Evolutionary conservation across 768 basidiomycete species (phyloP), one percentile per base, ranked within the genome.

Genomic region (Lactarius indigo): DNA sequence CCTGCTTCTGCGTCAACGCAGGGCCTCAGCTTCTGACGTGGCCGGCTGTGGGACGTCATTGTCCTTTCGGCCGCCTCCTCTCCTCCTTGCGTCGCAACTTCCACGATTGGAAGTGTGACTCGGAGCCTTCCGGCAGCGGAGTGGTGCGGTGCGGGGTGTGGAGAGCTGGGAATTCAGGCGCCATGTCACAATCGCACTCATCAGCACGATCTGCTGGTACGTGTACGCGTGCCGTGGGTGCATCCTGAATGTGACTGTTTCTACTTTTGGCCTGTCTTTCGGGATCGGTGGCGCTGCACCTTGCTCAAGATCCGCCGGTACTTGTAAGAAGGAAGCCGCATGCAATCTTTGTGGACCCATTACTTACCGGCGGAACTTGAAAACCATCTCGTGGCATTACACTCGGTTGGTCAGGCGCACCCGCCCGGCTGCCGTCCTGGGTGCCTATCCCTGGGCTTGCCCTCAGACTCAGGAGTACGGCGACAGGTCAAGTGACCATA

Each of bases 21-120:
- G 35, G 66, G 66, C 23, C 41, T 69, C 41, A 69, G 66, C 66
- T 69, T 69, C 66, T 69, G 66, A 69, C 66, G 50, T 66, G 61
- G 65, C 65, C 56, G 30, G n/a, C 28, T 47, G 39, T 23, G 61
- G 66, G 64, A 54, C 64, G 66, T 68, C 63, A 59, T 65, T 30
- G 57, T 47, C 62, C 44, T 28, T 41, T 57, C 47, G 42, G 35
- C 61, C 58, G 8, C 59, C 9, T 33, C 55, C 55, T 26, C 44
- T 39, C 54, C 54, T 26, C 23, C 41, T 5, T 44, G 42, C 44
- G 61, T 54, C 20, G 15, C 57, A 54, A 63, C 57, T 63, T 58
- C 61, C 65, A 54, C 65, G 61, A 66, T 66, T 41, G 61, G 60
- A 39, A 58, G 30, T n/a, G 28, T 63, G 55, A 23, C 61, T 42